These are phyloP conservation scores for Hemileccinum hortonii DNA, from an alignment of 1,284 basidiomycete species.

Conservation along the genomic window DNA sequence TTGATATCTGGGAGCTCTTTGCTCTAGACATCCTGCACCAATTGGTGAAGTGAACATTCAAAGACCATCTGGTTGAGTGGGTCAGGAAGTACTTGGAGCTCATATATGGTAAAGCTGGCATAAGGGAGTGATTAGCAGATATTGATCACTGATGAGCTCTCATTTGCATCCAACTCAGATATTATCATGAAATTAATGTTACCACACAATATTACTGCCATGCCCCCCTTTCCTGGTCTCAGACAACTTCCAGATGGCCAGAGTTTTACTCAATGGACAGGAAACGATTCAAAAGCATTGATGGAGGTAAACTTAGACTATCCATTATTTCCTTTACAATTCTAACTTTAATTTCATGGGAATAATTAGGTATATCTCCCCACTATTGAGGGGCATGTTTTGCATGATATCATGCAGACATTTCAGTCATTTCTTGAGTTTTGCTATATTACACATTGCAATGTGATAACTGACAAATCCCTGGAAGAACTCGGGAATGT, in stretches of 20 bases:
- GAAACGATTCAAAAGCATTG: not conserved
- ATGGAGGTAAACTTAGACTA: not conserved
- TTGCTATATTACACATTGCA: not conserved
- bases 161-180: no score
- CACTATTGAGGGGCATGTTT: not conserved
- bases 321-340: no score
- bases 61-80: not conserved
- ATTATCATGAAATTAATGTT: no score
- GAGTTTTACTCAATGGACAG: not conserved
- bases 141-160: not conserved
- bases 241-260: not conserved
- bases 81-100: not conserved
- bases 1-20: not conserved
- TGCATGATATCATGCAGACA: not conserved
- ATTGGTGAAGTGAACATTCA: not conserved
- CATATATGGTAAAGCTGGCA: not conserved
- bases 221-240: not conserved
- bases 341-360: no score
- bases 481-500: constrained; percentile 25
- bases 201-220: not conserved
- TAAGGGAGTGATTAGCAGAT: not conserved
- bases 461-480: constrained; percentile 18
- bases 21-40: not conserved
- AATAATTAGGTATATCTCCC: not conserved
- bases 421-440: not conserved